Evolutionary conservation across 2,329 filamentous ascomycete species (phyloP).

Genomic region (Fusarium sulawesiense): DNA sequence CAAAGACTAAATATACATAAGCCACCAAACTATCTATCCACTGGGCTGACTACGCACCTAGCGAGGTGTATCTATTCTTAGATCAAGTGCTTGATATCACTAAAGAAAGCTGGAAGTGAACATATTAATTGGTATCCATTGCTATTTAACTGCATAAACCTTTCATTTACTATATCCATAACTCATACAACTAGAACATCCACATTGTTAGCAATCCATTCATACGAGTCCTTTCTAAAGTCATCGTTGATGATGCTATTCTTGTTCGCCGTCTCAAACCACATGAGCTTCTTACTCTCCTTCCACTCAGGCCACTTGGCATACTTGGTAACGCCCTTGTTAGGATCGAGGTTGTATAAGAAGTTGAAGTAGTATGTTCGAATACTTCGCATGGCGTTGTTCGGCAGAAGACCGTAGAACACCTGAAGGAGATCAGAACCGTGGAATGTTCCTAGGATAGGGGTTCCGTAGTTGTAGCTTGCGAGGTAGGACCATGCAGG

Average conservation of each 20-base stretch:
- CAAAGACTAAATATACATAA: not conserved
- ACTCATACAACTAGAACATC: conserved; percentile 39
- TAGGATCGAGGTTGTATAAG: conserved; percentile 76
- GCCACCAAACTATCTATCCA: not conserved
- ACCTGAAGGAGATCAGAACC: conserved; percentile 75
- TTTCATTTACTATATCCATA: not conserved
- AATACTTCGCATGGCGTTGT: conserved; percentile 69
- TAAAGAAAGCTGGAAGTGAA: not conserved
- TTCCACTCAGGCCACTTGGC: conserved; percentile 58
- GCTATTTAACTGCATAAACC: not conserved
- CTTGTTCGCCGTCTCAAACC: conserved; percentile 54
- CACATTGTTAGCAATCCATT: conserved; percentile 45
- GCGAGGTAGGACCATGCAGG: conserved; percentile 80
- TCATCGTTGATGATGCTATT: conserved; percentile 52
- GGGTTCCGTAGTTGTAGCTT: conserved; percentile 76
- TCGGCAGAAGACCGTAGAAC: conserved; percentile 72
- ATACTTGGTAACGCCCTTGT: conserved; percentile 59
- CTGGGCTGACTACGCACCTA: not conserved
- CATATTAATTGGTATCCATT: not conserved
- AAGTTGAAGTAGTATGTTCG: conserved; percentile 80
- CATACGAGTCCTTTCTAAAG: conserved; percentile 50
- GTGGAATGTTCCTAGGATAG: conserved; percentile 82
- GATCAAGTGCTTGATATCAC: not conserved
- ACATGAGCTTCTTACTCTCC: conserved; percentile 60
- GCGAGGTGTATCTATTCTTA: not conserved